A percentile compares a stretch with the other conserved stretches of the same genome.
Evolutionary conservation across 441 rosid species (phyloP).

Genomic region (Syzygium malaccense): DNA sequence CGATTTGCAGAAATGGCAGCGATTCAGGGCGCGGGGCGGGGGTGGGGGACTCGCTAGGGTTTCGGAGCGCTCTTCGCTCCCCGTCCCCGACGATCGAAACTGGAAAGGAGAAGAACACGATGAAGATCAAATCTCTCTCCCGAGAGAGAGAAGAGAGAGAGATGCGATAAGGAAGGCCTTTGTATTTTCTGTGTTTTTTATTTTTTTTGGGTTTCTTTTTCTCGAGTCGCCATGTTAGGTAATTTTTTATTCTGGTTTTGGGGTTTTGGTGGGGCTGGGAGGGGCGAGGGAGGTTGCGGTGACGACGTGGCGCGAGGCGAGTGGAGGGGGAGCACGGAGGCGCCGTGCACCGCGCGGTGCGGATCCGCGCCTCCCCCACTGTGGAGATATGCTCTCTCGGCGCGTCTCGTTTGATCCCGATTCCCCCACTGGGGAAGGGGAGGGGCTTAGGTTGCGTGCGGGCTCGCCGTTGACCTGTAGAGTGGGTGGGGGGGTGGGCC

Average conservation of each 20-base stretch:
- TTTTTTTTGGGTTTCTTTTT: neutral
- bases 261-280: no score
- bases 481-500: fast-evolving
- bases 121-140: neutral
- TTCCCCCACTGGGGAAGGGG: neutral
- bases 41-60: neutral
- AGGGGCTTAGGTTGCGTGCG: neutral
- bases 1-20: neutral
- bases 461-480: neutral
- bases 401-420: neutral
- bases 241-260: neutral
- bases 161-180: neutral
- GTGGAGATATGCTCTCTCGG: neutral
- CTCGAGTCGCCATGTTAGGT: neutral
- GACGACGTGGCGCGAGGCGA: neutral
- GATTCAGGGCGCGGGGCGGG: neutral
- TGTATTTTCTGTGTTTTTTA: neutral
- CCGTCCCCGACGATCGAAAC: neutral
- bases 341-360: neutral
- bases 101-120: neutral
- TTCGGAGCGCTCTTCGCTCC: neutral
- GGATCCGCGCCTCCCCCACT: neutral
- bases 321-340: neutral
- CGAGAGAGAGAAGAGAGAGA: neutral
- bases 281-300: neutral